A percentile compares a stretch with the other conserved stretches of the same genome.
phyloP scores from a whole-genome alignment of 2,329 filamentous ascomycete genomes.

The Chaetothyriales sp. region DNA sequence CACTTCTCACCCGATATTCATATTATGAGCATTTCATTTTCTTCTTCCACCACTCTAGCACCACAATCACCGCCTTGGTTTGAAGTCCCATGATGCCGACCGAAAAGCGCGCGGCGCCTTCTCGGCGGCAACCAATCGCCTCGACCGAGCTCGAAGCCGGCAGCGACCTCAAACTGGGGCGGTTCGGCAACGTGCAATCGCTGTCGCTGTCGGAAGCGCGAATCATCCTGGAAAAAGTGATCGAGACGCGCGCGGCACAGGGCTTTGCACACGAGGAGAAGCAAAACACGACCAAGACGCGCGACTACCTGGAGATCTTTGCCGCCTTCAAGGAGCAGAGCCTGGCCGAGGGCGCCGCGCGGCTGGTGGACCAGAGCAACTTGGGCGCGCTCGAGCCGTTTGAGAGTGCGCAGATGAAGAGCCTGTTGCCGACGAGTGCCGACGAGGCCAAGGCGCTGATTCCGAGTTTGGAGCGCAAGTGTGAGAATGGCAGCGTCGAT shows the following conservation, averaged over 20 bases:
- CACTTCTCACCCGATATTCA: no score
- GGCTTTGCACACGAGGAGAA: slow-evolving; percentile 28
- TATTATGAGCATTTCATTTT: no score
- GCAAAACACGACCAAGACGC: slow-evolving; percentile 64
- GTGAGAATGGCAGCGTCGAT: slow-evolving; percentile 34
- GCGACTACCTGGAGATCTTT: slow-evolving; percentile 88
- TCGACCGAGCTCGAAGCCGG: slow-evolving; percentile 81
- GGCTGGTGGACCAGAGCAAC: slow-evolving; percentile 58
- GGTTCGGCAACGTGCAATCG: slow-evolving; percentile 84
- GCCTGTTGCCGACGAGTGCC: slow-evolving; percentile 77
- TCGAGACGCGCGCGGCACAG: slow-evolving; percentile 42
- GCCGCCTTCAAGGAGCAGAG: slow-evolving; percentile 91
- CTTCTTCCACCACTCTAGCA: no score
- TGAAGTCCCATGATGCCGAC: not conserved
- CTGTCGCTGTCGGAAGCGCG: slow-evolving; percentile 85
- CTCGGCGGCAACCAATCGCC: slow-evolving; percentile 24
- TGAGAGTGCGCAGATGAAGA: slow-evolving; percentile 68
- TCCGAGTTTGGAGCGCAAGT: slow-evolving; percentile 77
- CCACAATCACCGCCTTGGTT: not conserved
- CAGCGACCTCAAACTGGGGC: slow-evolving; percentile 68
- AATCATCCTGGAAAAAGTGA: slow-evolving; percentile 79
- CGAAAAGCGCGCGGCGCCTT: slow-evolving; percentile 14
- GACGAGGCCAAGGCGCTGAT: slow-evolving; percentile 96
- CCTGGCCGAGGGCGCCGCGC: slow-evolving; percentile 87
- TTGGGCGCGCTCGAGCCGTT: slow-evolving; percentile 62